Evolutionary conservation across 129 eudicot species (phyloP), one percentile per base, ranked within the genome.

Genomic region (Pseudognaphalium luteoalbum): DNA sequence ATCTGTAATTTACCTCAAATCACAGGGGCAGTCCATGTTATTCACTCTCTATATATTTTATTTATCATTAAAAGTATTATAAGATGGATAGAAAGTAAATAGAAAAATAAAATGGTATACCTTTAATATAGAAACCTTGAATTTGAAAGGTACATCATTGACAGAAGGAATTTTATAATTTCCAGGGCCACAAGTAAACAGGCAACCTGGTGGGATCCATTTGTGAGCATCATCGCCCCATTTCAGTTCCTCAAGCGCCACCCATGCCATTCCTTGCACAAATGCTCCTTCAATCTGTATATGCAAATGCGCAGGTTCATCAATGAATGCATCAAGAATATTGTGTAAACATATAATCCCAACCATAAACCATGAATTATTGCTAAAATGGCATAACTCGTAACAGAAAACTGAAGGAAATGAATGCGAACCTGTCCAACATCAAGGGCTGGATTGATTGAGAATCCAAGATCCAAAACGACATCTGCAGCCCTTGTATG

Each of bases 151-250:
- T 29, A 95, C 83, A 76, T 95, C 99, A 69, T 91, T 87, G n/a
- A 95, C 78, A 17, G 99, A 91, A 21, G 99, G 99, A 68, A 95
- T 95, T 74, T 95, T 95, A 73, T 95, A 95, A 70, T 52, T 86
- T 32, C 99, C 99, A 7, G 99, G 99, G 17, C 99, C 99, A 68
- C 88, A 77, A 25, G 99, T 95, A 74, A 86, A 91, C 81, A 95
- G 76, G 66, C 81, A 79, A 20, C 99, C 99, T 6, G 96, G 85
- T 10, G 85, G 83, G 39, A 95, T 80, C 99, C 99, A 95, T 82
- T 86, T 91, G 78, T 95, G 99, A 76, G 96, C 92, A 16, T 85
- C 78, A 71, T 95, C 99, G 0, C 99, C 99, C 97, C 99, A 91
- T 83, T 95, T 95, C 57, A 95, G 84, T 84, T 95, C 99, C 77